Evolutionary conservation across 192 early-diverging fungal genomes (phyloP).

Genomic region (Funneliformis mosseae): DNA sequence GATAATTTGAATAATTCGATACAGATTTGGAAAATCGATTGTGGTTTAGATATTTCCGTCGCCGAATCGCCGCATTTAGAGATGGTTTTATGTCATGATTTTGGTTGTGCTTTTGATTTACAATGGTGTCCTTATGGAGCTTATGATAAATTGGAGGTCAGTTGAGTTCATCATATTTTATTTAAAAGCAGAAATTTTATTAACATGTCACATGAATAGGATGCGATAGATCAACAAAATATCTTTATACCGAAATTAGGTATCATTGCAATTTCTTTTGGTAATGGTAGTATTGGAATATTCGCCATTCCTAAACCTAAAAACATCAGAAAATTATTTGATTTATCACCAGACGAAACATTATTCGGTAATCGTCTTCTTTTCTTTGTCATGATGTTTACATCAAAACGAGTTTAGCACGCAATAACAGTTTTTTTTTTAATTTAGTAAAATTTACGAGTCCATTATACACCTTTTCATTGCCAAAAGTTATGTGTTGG

Average conservation of each 20-base stretch:
- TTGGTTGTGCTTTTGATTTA: constrained; percentile 38
- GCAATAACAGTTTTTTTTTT: no score
- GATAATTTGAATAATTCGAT: constrained; percentile 36
- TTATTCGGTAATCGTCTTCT: constrained; percentile 7
- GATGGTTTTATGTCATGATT: constrained; percentile 47
- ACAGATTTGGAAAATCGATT: constrained; percentile 47
- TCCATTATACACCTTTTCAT: constrained; percentile 11
- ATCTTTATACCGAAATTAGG: constrained; percentile 39
- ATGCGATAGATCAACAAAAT: not conserved
- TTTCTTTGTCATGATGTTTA: not conserved
- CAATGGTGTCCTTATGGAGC: constrained; percentile 52
- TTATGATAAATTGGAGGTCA: constrained; percentile 34
- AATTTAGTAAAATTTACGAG: constrained; percentile 24
- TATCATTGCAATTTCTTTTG: constrained; percentile 40
- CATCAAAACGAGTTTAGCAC: not conserved
- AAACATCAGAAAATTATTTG: constrained; percentile 10
- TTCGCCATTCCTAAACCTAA: constrained; percentile 43
- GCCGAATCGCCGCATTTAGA: constrained; percentile 35
- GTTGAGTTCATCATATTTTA: not conserved
- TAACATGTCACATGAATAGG: not conserved
- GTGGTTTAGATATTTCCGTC: not conserved
- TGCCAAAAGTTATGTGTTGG: constrained; percentile 26
- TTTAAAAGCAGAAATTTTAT: not conserved
- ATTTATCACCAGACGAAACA: not conserved
- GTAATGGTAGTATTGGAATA: constrained; percentile 39